These are phyloP conservation scores for Bryum argenteum DNA, from an alignment of 225 moss, liverwort and hornwort genomes.

Conservation along the genomic window DNA sequence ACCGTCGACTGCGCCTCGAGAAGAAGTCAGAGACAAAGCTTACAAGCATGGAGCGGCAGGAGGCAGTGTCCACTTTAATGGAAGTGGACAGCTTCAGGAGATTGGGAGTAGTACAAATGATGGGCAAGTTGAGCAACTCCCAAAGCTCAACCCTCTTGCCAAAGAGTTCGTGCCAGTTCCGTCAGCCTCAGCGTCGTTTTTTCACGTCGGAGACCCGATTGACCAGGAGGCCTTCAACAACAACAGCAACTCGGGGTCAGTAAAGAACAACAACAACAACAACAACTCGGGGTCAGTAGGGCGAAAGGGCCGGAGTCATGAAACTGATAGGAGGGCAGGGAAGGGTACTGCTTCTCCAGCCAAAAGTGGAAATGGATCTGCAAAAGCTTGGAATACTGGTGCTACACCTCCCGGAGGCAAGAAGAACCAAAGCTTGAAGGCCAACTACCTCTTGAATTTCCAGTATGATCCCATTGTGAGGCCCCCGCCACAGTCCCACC, in stretches of 20 bases:
- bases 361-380: slow-evolving; percentile 58
- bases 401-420: slow-evolving; percentile 60
- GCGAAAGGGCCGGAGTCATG: slow-evolving; percentile 49
- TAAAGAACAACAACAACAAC: slow-evolving; percentile 2
- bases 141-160: slow-evolving; percentile 84
- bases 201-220: slow-evolving; percentile 42
- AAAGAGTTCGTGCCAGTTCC: slow-evolving; percentile 79
- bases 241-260: slow-evolving; percentile 23
- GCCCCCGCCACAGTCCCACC: slow-evolving; percentile 64
- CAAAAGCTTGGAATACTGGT: slow-evolving; percentile 59
- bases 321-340: slow-evolving; percentile 43
- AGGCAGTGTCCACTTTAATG: slow-evolving; percentile 65
- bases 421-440: slow-evolving; percentile 74
- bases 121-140: slow-evolving; percentile 35
- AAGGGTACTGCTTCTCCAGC: slow-evolving; percentile 39
- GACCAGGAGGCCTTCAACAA: slow-evolving; percentile 38
- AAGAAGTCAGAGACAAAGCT: slow-evolving; percentile 70
- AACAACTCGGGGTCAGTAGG: slow-evolving; percentile 33
- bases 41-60: slow-evolving; percentile 92
- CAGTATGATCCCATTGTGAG: slow-evolving; percentile 92
- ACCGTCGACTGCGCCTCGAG: slow-evolving; percentile 75
- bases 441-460: slow-evolving; percentile 88
- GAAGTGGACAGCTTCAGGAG: slow-evolving; percentile 25
- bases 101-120: slow-evolving; percentile 38
- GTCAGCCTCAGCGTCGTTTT: slow-evolving; percentile 50